Percentiles rank a stretch among this genome's conserved stretches.
These are phyloP conservation scores for Nowakowskiella sp. DNA, from an alignment of 192 early-diverging fungal species.

Conservation along the genomic window DNA sequence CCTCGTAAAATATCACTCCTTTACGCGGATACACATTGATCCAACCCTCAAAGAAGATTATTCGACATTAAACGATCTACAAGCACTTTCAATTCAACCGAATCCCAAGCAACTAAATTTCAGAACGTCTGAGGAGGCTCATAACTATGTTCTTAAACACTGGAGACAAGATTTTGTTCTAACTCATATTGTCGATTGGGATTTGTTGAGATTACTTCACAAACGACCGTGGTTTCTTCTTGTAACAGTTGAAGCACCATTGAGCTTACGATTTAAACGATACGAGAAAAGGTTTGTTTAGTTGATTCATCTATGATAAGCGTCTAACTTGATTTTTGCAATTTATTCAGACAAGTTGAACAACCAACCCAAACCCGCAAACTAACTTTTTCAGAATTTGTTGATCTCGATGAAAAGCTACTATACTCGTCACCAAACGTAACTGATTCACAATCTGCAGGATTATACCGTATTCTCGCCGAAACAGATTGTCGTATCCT, in stretches of 20 bases:
- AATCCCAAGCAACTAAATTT: conserved; percentile 45
- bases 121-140: conserved; percentile 44
- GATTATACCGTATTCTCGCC: conserved; percentile 21
- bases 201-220: conserved; percentile 51
- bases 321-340: no score
- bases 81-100: neutral
- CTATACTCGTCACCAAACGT: neutral
- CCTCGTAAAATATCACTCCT: conserved; percentile 44
- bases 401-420: neutral
- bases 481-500: conserved; percentile 54
- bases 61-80: neutral
- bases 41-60: no score
- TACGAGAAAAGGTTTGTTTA: conserved; percentile 6
- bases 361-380: conserved; percentile 2
- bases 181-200: conserved; percentile 44
- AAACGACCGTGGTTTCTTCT: conserved; percentile 73
- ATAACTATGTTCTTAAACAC: conserved; percentile 60
- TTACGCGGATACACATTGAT: conserved; percentile 29
- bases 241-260: conserved; percentile 77
- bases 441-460: conserved; percentile 2
- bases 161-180: conserved; percentile 73
- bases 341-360: neutral
- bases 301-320: conserved; percentile 10
- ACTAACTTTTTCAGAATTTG: neutral
- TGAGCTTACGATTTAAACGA: conserved; percentile 52